Conservation (phyloP, 805 yeast species). For the Dipodascus albidus region DNA sequence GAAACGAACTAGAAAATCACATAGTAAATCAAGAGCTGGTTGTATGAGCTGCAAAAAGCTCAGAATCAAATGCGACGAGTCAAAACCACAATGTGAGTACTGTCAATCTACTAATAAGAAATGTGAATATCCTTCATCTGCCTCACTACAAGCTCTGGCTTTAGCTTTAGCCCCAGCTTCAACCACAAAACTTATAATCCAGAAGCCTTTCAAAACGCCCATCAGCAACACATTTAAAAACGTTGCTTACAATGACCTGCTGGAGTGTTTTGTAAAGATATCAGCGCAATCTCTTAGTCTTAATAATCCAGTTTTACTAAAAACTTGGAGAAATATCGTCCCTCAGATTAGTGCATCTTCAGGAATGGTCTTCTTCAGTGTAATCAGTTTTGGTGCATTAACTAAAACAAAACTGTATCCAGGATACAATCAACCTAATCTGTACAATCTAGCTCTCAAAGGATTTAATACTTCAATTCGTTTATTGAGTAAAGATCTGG, state of each 20-base stretch:
- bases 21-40: conserved; percentile 10
- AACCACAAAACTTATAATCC: too few species aligned
- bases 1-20: background rate
- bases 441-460: background rate
- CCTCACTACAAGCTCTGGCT: background rate
- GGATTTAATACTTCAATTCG: background rate
- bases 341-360: background rate
- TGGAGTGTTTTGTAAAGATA: background rate
- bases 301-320: background rate
- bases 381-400: background rate
- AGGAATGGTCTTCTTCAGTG: background rate
- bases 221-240: background rate
- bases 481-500: background rate
- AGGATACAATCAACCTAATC: background rate
- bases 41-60: conserved; percentile 12
- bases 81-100: conserved; percentile 11
- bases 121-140: conserved; percentile 7
- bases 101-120: conserved; percentile 8
- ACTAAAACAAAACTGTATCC: background rate
- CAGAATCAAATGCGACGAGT: conserved; percentile 13
- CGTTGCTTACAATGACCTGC: background rate
- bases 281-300: background rate
- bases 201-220: background rate
- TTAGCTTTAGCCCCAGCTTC: background rate
- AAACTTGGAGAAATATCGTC: background rate